These are phyloP conservation scores for Spongospora subterranea DNA, from an alignment of 208 protist genomes.

Conservation along the genomic window DNA sequence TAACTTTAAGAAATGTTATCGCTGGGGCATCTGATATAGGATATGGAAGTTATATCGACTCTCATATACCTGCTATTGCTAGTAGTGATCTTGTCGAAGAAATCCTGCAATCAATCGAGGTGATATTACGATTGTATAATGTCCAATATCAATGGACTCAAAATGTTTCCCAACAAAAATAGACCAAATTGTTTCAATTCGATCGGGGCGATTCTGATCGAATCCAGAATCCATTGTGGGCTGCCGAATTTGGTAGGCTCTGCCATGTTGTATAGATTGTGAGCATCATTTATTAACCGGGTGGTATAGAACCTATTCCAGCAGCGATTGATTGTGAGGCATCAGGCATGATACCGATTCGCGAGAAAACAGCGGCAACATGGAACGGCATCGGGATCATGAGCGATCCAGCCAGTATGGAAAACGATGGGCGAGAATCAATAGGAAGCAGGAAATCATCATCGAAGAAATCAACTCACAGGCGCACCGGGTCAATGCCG, in stretches of 20 bases:
- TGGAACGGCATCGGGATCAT: too few relatives aligned
- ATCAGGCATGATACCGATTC: neutral
- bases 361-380: too few relatives aligned
- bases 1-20: neutral
- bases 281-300: neutral
- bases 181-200: neutral
- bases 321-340: neutral
- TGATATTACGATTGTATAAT: neutral
- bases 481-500: too few relatives aligned
- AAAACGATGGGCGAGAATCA: too few relatives aligned
- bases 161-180: neutral
- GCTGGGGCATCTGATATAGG: neutral
- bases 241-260: neutral
- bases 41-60: neutral
- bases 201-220: neutral
- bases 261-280: neutral
- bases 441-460: too few relatives aligned
- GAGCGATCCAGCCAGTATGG: too few relatives aligned
- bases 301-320: neutral
- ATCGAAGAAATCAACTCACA: too few relatives aligned
- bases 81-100: neutral
- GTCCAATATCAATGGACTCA: neutral
- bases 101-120: neutral
- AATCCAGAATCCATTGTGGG: neutral
- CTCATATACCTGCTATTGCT: neutral